Evolutionary conservation across 306 rosid genomes (phyloP).

Genomic region (Quercus ilex): DNA sequence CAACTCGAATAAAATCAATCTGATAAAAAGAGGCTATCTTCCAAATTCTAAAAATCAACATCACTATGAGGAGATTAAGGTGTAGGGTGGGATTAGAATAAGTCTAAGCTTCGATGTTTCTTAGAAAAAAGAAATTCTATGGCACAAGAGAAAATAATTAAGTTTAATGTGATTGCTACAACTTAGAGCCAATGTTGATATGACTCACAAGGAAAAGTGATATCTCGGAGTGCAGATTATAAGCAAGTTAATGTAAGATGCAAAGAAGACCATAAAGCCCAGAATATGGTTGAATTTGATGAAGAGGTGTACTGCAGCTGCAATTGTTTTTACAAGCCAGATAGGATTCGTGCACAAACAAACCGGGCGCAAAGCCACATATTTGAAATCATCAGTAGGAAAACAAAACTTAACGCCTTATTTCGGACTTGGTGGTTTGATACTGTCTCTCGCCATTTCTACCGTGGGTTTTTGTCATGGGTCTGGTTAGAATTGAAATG

Average conservation of each 20-base stretch:
- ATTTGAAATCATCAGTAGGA: conserved; percentile 11
- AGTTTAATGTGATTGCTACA: conserved; percentile 6
- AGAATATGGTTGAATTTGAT: conserved; percentile 77
- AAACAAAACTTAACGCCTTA: neutral
- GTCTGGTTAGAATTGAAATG: too few species aligned
- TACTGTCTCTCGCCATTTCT: too few species aligned
- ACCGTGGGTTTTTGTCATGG: too few species aligned
- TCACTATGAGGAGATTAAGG: neutral
- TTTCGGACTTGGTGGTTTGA: too few species aligned
- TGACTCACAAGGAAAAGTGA: conserved; percentile 21
- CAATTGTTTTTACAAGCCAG: conserved; percentile 92
- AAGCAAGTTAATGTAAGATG: conserved; percentile 38
- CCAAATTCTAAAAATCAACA: neutral
- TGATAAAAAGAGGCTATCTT: neutral
- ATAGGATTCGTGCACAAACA: conserved; percentile 85
- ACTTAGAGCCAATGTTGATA: conserved; percentile 13
- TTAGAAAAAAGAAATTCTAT: neutral
- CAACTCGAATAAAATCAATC: neutral
- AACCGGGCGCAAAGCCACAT: conserved; percentile 49
- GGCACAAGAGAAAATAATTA: neutral
- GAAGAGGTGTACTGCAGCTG: conserved; percentile 91
- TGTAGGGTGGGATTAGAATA: neutral
- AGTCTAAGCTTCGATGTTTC: neutral
- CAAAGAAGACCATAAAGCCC: conserved; percentile 81
- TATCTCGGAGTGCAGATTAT: conserved; percentile 28